These are phyloP conservation scores for Phyllosticta paracitricarpa DNA, from an alignment of 2,329 filamentous ascomycete species.

Conservation along the genomic window DNA sequence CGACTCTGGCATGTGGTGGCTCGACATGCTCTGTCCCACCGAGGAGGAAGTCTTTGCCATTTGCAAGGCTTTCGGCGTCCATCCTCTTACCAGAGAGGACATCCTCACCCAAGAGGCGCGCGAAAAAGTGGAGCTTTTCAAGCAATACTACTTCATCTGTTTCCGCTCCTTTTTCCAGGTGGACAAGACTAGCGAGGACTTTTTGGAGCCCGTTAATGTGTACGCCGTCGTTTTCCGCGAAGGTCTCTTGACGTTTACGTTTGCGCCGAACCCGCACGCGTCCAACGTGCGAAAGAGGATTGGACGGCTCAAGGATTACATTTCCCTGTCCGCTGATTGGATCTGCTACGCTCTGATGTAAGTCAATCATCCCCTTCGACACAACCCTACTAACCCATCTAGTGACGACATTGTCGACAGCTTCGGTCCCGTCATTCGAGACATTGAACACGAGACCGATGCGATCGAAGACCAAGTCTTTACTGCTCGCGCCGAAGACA, in stretches of 20 bases:
- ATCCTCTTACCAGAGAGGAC: constrained; percentile 92
- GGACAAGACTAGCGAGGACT: constrained; percentile 67
- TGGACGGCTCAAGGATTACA: constrained; percentile 84
- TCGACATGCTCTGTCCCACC: constrained; percentile 84
- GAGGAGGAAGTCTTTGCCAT: constrained; percentile 81
- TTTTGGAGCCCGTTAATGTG: constrained; percentile 89
- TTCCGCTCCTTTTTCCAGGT: constrained; percentile 88
- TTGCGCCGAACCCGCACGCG: constrained; percentile 76
- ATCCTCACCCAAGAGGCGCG: constrained; percentile 91
- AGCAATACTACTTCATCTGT: constrained; percentile 95
- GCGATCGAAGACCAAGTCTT: constrained; percentile 94
- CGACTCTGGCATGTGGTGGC: constrained; percentile 90
- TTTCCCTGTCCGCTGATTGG: constrained; percentile 92
- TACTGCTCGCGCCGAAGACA: constrained; percentile 81
- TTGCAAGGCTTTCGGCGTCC: constrained; percentile 89
- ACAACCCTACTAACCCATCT: constrained; percentile 9
- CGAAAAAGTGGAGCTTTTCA: constrained; percentile 97
- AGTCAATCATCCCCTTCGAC: constrained; percentile 25
- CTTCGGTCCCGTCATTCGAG: constrained; percentile 80
- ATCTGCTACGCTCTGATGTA: constrained; percentile 97
- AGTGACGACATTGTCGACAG: constrained; percentile 95
- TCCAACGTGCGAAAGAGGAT: constrained; percentile 86
- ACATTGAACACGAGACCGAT: constrained; percentile 82
- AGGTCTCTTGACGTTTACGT: constrained; percentile 90
- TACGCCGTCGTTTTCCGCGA: constrained; percentile 96